Evolutionary conservation across 2,329 filamentous ascomycete genomes (phyloP), one percentile per base, ranked within the genome.

Genomic region (Penicillium sp.): DNA sequence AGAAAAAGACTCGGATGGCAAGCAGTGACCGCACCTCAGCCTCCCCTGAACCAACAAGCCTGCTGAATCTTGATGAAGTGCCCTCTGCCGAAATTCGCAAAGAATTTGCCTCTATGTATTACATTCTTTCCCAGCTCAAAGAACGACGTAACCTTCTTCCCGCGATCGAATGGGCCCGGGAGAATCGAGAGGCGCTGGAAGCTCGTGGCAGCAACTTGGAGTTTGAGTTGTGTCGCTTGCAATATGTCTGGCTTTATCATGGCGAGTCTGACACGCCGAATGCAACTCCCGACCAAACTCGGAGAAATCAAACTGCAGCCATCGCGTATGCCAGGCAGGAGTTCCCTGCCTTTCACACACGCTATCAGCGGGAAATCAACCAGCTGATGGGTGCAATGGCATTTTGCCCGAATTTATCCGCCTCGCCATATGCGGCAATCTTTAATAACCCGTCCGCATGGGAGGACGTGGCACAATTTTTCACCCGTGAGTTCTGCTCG

Each of bases 401-500:
- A 0, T 98, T 84, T 69, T 80, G 79, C 33, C 75, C 84, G 3
- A 94, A 94, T 64, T 75, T 97, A 1, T 64, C 73, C 18, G 74
- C 76, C 6, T 95, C 88, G 1, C 93, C 93, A 0, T 98, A 97
- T 70, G 72, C 73, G n/a, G 66, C 76, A 45, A 80, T 89, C 39
- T 95, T 96, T 68, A 80, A 86, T 64, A 88, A 85, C 45, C 73
- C 82, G 6, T 78, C 79, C 3, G 83, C 86, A 0, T 98, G 93
- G 76, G 81, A 87, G 36, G 88, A 95, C 53, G 86, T 95, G 1
- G 83, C 88, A 4, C 73, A 81, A n/a, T 87, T 87, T 3, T 98
- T 98, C 66, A 95, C 88, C 0, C 83, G 87, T 50, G 93, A 97
- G 65, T 98, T 96, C 73, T 98, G 93, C 73, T 90, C 86, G 1